Conservation (phyloP, 2,329 filamentous ascomycete genomes). For the Annulohypoxylon truncatum region DNA sequence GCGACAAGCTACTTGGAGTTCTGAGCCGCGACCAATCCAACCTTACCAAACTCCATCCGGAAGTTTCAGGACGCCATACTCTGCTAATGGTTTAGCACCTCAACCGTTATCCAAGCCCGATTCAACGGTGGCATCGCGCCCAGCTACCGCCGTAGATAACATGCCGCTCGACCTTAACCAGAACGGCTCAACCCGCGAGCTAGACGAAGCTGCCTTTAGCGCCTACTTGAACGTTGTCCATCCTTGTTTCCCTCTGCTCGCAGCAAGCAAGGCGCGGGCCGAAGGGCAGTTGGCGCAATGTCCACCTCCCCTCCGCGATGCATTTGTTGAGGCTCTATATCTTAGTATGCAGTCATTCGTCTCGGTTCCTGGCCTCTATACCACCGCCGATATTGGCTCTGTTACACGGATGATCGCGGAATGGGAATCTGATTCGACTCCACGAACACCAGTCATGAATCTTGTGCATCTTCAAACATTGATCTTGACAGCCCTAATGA, state of each 20-base stretch:
- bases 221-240: slow-evolving; percentile 74
- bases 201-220: slow-evolving; percentile 60
- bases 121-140: slow-evolving; percentile 51
- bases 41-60: slow-evolving; percentile 54
- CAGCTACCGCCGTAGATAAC: slow-evolving; percentile 49
- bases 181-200: slow-evolving; percentile 50
- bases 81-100: slow-evolving; percentile 59
- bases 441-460: slow-evolving; percentile 56
- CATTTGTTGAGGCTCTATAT: slow-evolving; percentile 72
- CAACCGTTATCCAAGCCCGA: slow-evolving; percentile 57
- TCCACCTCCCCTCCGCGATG: slow-evolving; percentile 67
- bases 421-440: slow-evolving; percentile 60
- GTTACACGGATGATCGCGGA: slow-evolving; percentile 62
- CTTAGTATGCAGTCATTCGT: slow-evolving; percentile 67
- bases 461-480: slow-evolving; percentile 75
- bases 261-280: slow-evolving; percentile 66
- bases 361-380: slow-evolving; percentile 52
- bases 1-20: slow-evolving; percentile 60
- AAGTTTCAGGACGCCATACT: slow-evolving; percentile 49
- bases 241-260: slow-evolving; percentile 74
- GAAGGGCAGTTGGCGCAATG: slow-evolving; percentile 67
- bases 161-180: slow-evolving; percentile 48
- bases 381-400: slow-evolving; percentile 57
- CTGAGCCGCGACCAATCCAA: slow-evolving; percentile 60
- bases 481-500: slow-evolving; percentile 73